These are phyloP conservation scores for Cyphellophora europaea DNA, from an alignment of 2,329 filamentous ascomycete species.

Conservation along the genomic window DNA sequence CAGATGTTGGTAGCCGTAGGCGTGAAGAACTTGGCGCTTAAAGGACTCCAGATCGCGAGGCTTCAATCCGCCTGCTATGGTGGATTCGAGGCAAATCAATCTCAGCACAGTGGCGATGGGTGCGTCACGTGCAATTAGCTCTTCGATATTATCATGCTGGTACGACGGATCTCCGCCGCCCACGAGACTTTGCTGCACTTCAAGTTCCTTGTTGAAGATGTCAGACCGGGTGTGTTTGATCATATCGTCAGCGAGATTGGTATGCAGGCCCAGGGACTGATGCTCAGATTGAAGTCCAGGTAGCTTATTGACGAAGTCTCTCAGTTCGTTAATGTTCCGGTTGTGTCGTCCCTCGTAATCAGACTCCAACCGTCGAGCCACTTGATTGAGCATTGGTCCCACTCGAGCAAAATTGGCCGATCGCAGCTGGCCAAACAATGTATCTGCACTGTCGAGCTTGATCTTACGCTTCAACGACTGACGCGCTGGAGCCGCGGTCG, in stretches of 20 bases:
- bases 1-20: constrained; percentile 90
- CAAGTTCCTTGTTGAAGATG: constrained; percentile 75
- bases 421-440: constrained; percentile 75
- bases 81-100: constrained; percentile 83
- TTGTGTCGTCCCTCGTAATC: constrained; percentile 84
- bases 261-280: constrained; percentile 84
- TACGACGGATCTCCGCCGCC: constrained; percentile 81
- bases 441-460: constrained; percentile 78
- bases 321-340: constrained; percentile 82
- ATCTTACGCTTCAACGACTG: constrained; percentile 77
- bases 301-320: constrained; percentile 89
- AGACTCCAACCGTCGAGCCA: constrained; percentile 72
- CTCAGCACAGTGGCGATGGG: constrained; percentile 74
- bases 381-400: constrained; percentile 77
- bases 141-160: constrained; percentile 84
- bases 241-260: constrained; percentile 85
- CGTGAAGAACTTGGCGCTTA: constrained; percentile 77
- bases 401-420: constrained; percentile 95
- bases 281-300: constrained; percentile 90
- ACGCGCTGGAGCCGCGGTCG: constrained; percentile 45
- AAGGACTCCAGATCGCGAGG: constrained; percentile 83
- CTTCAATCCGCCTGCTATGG: constrained; percentile 78
- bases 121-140: constrained; percentile 82
- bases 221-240: constrained; percentile 87
- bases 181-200: constrained; percentile 92